A percentile compares a stretch with the other conserved stretches of the same genome.
phyloP scores from a whole-genome alignment of 208 protist genomes.

The Acanthamoeba triangularis region DNA sequence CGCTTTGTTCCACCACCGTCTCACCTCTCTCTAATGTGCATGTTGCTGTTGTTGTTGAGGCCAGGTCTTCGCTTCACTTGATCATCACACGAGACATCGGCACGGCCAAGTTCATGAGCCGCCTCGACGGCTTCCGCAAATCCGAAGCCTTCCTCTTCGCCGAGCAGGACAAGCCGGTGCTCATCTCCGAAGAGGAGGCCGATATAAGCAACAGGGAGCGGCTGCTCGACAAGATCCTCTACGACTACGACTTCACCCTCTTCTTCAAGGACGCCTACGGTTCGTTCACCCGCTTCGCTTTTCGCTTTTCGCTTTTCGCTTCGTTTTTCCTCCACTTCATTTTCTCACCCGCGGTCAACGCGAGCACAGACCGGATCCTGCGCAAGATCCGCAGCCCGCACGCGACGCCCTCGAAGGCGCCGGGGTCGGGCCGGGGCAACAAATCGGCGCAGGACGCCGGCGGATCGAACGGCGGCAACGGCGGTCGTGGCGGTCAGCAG shows the following conservation, averaged over 20 bases:
- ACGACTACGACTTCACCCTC: conserved; percentile 66
- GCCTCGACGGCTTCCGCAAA: conserved; percentile 1
- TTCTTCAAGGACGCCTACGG: conserved; percentile 60
- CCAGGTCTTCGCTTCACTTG: background rate
- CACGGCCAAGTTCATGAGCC: conserved; percentile 37
- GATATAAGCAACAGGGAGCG: conserved; percentile 9
- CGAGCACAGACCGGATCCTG: background rate
- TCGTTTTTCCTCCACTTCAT: background rate
- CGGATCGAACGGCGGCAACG: background rate
- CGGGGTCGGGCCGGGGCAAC: background rate
- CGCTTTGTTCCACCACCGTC: no score
- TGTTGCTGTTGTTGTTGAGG: no score
- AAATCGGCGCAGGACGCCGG: background rate
- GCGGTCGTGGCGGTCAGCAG: background rate
- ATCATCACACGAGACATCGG: conserved; percentile 30
- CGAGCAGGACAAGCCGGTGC: conserved; percentile 10
- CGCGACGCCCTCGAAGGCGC: background rate
- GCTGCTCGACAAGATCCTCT: conserved; percentile 46
- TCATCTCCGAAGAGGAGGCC: background rate
- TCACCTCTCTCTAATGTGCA: no score
- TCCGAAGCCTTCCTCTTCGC: conserved; percentile 17
- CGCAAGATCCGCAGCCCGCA: conserved; percentile 32
- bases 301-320: background rate
- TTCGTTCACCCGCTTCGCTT: background rate
- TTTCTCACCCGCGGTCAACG: background rate